Percentiles rank a stretch among this genome's conserved stretches.
These are phyloP conservation scores for Solanum corneliomulleri DNA, from an alignment of 257 asterid species.

Conservation along the genomic window DNA sequence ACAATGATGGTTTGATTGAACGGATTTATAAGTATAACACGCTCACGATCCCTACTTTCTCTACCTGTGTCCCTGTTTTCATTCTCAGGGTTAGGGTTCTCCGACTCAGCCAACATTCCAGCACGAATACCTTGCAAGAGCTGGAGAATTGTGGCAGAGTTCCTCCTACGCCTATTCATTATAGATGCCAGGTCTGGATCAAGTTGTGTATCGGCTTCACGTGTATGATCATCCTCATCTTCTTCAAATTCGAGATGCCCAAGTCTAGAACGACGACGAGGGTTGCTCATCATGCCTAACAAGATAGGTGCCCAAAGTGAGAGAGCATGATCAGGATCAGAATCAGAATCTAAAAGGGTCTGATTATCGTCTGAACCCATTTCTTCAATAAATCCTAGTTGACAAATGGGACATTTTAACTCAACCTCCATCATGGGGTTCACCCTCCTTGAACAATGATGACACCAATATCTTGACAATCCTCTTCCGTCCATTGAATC, in stretches of 20 bases:
- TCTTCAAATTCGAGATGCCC: conserved; percentile 39
- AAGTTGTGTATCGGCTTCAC: conserved; percentile 22
- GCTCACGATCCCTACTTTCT: conserved; percentile 26
- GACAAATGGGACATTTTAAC: conserved; percentile 66
- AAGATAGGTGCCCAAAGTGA: conserved; percentile 87
- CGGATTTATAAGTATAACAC: conserved; percentile 59
- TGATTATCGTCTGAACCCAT: conserved; percentile 23
- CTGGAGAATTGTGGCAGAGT: conserved; percentile 63
- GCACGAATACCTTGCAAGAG: conserved; percentile 63
- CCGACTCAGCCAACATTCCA: conserved; percentile 35
- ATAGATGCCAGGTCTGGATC: conserved; percentile 48
- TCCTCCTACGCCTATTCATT: conserved; percentile 42
- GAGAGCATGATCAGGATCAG: conserved; percentile 44
- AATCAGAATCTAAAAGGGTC: conserved; percentile 28
- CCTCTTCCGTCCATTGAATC: conserved; percentile 44
- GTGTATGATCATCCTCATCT: not conserved
- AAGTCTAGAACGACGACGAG: conserved; percentile 28
- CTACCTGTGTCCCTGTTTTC: conserved; percentile 8
- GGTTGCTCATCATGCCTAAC: conserved; percentile 59
- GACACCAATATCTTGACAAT: conserved; percentile 57
- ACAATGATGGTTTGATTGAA: conserved; percentile 51
- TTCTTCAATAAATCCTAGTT: conserved; percentile 72
- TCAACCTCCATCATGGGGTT: conserved; percentile 51
- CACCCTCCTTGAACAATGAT: conserved; percentile 58
- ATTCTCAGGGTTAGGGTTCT: conserved; percentile 7